Percentiles rank a stretch among this genome's conserved stretches.
phyloP scores from a whole-genome alignment of 2,329 filamentous ascomycete species.

The Microdochium bolleyi region DNA sequence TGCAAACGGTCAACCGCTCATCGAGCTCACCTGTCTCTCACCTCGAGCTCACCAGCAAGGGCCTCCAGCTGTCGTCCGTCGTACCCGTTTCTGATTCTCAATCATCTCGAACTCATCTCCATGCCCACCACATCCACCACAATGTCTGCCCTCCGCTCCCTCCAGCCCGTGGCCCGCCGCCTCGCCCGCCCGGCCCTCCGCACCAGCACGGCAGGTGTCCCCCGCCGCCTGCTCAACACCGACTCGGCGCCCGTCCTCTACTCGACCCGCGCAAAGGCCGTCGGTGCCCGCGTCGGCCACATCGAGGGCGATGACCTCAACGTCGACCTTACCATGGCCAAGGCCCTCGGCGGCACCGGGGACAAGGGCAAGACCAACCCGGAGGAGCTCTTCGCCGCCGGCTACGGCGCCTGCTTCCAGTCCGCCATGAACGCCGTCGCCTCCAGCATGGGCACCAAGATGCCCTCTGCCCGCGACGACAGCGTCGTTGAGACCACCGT shows the following conservation, averaged over 20 bases:
- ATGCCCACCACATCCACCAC: neutral
- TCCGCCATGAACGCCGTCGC: constrained; percentile 35
- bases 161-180: neutral
- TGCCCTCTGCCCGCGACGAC: constrained; percentile 26
- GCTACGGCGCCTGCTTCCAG: constrained; percentile 38
- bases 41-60: too few relatives aligned
- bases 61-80: too few relatives aligned
- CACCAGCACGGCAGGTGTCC: neutral
- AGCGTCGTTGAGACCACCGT: constrained; percentile 31
- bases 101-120: neutral
- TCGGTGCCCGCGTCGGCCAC: constrained; percentile 21
- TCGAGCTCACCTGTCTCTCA: too few relatives aligned
- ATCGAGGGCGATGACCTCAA: neutral
- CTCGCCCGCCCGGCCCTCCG: neutral
- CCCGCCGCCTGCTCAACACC: constrained; percentile 26
- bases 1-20: too few relatives aligned
- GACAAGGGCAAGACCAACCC: constrained; percentile 33
- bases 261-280: constrained; percentile 25
- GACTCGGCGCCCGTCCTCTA: constrained; percentile 28
- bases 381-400: constrained; percentile 38
- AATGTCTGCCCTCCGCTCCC: neutral
- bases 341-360: constrained; percentile 29
- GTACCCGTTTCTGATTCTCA: too few relatives aligned
- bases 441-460: constrained; percentile 26
- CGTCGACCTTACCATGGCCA: constrained; percentile 30